These are phyloP conservation scores for Echium plantagineum DNA, from an alignment of 257 asterid species.

Conservation along the genomic window DNA sequence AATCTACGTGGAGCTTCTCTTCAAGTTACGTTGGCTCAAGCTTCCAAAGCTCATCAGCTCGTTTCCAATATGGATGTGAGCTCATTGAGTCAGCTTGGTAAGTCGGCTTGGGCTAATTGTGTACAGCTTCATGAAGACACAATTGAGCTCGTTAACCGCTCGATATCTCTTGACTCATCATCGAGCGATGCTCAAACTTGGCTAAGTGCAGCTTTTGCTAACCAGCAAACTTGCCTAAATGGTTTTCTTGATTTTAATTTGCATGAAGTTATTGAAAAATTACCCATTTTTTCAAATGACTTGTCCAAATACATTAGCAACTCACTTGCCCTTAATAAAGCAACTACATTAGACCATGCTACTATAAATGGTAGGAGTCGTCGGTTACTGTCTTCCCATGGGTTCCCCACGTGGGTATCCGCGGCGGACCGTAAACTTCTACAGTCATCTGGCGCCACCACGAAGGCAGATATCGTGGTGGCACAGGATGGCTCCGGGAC, in stretches of 20 bases:
- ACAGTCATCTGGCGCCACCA: conserved; percentile 10
- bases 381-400: conserved; percentile 5
- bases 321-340: conserved; percentile 52
- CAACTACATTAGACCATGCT: not conserved
- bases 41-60: conserved; percentile 21
- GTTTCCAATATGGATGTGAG: conserved; percentile 23
- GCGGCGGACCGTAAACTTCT: conserved; percentile 34
- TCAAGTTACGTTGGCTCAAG: conserved; percentile 29
- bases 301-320: conserved; percentile 36
- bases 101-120: conserved; percentile 46
- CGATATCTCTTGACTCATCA: not conserved
- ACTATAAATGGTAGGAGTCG: conserved; percentile 12
- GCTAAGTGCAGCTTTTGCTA: conserved; percentile 63
- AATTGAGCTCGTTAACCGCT: conserved; percentile 23
- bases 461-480: conserved; percentile 32
- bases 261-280: conserved; percentile 14
- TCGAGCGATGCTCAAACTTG: conserved; percentile 46
- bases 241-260: conserved; percentile 46
- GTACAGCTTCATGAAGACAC: conserved; percentile 40
- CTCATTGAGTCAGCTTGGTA: conserved; percentile 30
- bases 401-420: conserved; percentile 39
- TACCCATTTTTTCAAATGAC: conserved; percentile 6
- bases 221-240: conserved; percentile 40
- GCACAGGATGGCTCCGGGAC: conserved; percentile 65
- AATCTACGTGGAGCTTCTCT: conserved; percentile 25